These are phyloP conservation scores for Elsinoe necatrix DNA, from an alignment of 2,329 filamentous ascomycete species.

Conservation along the genomic window DNA sequence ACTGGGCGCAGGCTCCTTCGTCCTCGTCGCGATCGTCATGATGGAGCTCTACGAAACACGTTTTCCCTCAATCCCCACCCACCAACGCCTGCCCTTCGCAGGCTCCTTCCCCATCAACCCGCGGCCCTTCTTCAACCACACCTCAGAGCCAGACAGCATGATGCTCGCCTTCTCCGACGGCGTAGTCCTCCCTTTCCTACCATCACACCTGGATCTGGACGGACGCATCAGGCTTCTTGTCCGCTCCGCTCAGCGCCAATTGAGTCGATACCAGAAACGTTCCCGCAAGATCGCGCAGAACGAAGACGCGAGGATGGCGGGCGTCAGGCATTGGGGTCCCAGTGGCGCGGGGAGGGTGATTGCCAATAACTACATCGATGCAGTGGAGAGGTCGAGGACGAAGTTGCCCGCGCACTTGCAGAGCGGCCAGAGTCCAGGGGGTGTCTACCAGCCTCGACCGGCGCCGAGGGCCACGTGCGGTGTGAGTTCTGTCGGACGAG, in stretches of 20 bases:
- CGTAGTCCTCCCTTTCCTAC: constrained; percentile 38
- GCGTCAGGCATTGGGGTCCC: constrained; percentile 25
- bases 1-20: constrained; percentile 40
- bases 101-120: constrained; percentile 42
- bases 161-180: constrained; percentile 43
- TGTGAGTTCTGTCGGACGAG: constrained; percentile 36
- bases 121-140: constrained; percentile 35
- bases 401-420: constrained; percentile 30
- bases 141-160: constrained; percentile 34
- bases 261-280: constrained; percentile 39
- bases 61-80: constrained; percentile 24
- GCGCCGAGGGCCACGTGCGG: constrained; percentile 37
- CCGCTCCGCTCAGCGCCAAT: constrained; percentile 35
- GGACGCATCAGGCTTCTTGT: constrained; percentile 34
- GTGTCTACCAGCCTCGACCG: constrained; percentile 27
- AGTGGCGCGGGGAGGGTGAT: constrained; percentile 35
- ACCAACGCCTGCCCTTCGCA: constrained; percentile 33
- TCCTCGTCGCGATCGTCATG: constrained; percentile 39
- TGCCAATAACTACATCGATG: constrained; percentile 36
- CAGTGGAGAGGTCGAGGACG: constrained; percentile 32
- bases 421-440: constrained; percentile 31
- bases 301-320: constrained; percentile 16
- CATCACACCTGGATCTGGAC: constrained; percentile 29
- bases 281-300: constrained; percentile 20
- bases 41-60: constrained; percentile 36